Percentiles rank a stretch among this genome's conserved stretches.
phyloP scores from a whole-genome alignment of 1,139 yeast species.

The Yamadazyma atlantica region DNA sequence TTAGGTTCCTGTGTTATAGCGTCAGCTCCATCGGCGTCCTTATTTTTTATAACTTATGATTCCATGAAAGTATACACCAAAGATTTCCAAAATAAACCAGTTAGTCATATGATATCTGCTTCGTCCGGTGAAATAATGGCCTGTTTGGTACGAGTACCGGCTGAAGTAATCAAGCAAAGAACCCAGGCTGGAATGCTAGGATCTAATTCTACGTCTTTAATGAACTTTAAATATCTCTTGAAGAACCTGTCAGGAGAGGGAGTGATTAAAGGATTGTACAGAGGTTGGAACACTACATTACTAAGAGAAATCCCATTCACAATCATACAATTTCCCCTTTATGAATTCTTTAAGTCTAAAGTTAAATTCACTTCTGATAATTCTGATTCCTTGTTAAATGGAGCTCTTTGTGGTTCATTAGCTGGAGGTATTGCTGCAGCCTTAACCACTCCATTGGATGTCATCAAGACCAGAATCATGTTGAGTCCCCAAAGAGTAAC shows the following conservation, averaged over 20 bases:
- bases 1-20: conserved; percentile 93
- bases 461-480: conserved; percentile 90
- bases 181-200: conserved; percentile 68
- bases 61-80: conserved; percentile 59
- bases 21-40: conserved; percentile 90
- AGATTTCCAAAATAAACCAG: conserved; percentile 31
- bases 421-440: conserved; percentile 98
- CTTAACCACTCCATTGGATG: conserved; percentile 88
- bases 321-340: conserved; percentile 89
- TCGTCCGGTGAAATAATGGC: conserved; percentile 91
- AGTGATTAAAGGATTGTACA: conserved; percentile 68
- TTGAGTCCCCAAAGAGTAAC: conserved; percentile 55
- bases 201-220: conserved; percentile 58
- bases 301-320: conserved; percentile 96
- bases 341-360: conserved; percentile 70
- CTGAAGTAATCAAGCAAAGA: conserved; percentile 92
- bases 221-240: conserved; percentile 59
- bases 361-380: conserved; percentile 36
- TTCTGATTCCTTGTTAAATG: conserved; percentile 59
- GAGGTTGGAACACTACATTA: conserved; percentile 93
- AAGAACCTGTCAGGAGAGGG: conserved; percentile 75
- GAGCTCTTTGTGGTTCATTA: conserved; percentile 91
- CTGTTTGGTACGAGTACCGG: conserved; percentile 92
- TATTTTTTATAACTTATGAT: conserved; percentile 89
- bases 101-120: conserved; percentile 80